Conservation (phyloP, 768 basidiomycete species). For the Amanita rubescens region DNA sequence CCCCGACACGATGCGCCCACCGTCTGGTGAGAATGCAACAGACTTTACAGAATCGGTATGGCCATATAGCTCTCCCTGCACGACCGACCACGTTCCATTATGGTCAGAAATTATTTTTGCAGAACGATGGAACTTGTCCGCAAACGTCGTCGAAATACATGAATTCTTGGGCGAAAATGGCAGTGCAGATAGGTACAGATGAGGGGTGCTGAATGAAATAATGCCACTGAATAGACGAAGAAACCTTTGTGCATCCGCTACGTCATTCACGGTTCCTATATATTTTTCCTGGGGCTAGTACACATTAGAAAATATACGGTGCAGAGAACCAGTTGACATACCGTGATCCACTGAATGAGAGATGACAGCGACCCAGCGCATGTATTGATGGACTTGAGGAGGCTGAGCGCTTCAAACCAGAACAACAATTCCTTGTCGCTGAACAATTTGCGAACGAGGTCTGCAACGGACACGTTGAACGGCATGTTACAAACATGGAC, state of each 20-base stretch:
- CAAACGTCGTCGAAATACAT: neutral
- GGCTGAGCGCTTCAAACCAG: conserved; percentile 23
- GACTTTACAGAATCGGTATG: conserved; percentile 11
- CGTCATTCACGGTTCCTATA: neutral
- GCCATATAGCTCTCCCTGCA: conserved; percentile 13
- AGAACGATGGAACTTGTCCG: neutral
- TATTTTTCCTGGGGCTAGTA: neutral
- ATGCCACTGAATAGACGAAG: conserved; percentile 10
- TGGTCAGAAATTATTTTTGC: conserved; percentile 11
- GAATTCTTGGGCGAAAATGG: conserved; percentile 18
- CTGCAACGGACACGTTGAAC: conserved; percentile 5
- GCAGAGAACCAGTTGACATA: neutral
- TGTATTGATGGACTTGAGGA: conserved; percentile 13
- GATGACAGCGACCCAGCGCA: neutral
- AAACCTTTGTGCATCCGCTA: conserved; percentile 14
- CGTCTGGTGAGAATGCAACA: no score
- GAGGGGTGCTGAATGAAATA: conserved; percentile 17
- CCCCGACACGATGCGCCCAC: no score
- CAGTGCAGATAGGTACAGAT: conserved; percentile 22
- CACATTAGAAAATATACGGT: neutral
- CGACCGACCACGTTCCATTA: conserved; percentile 4
- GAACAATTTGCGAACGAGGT: conserved; percentile 1
- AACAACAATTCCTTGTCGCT: conserved; percentile 14
- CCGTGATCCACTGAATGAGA: neutral
- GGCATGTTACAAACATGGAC: conserved; percentile 14